Percentiles rank a stretch among this genome's conserved stretches.
These are phyloP conservation scores for Funneliformis geosporum DNA, from an alignment of 192 early-diverging fungal genomes.

Conservation along the genomic window DNA sequence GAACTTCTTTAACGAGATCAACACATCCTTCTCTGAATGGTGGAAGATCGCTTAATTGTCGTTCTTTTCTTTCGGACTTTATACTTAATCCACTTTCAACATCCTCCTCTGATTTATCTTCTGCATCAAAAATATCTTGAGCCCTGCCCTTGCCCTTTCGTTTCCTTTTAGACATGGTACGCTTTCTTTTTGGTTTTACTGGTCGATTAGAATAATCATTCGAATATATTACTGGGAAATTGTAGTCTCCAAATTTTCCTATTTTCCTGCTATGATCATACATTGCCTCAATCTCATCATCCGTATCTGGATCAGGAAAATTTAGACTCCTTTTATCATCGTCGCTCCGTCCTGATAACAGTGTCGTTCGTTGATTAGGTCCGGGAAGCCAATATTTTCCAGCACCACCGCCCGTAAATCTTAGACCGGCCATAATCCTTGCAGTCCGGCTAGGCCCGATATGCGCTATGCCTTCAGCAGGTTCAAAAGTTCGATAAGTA, in stretches of 20 bases:
- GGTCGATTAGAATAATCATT: not conserved
- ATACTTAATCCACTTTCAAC: not conserved
- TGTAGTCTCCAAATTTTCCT: slow-evolving; percentile 34
- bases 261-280: slow-evolving; percentile 31
- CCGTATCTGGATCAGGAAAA: slow-evolving; percentile 41
- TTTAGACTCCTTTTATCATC: slow-evolving; percentile 31
- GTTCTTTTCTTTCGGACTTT: not conserved
- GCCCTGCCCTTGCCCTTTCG: not conserved
- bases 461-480: slow-evolving; percentile 63
- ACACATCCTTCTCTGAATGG: slow-evolving; percentile 19
- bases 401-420: slow-evolving; percentile 53
- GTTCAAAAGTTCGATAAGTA: slow-evolving; percentile 78
- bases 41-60: not conserved
- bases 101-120: slow-evolving; percentile 3
- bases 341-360: slow-evolving; percentile 15
- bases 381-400: slow-evolving; percentile 57
- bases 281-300: slow-evolving; percentile 42
- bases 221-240: slow-evolving; percentile 36
- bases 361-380: slow-evolving; percentile 24
- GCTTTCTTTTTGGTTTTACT: slow-evolving; percentile 2
- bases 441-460: slow-evolving; percentile 55
- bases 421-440: slow-evolving; percentile 60
- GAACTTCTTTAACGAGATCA: slow-evolving; percentile 24
- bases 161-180: not conserved
- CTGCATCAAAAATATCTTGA: not conserved